Base-by-base conservation (phyloP, 2,329 filamentous ascomycete genomes). In the Acrodontium crateriforme region DNA sequence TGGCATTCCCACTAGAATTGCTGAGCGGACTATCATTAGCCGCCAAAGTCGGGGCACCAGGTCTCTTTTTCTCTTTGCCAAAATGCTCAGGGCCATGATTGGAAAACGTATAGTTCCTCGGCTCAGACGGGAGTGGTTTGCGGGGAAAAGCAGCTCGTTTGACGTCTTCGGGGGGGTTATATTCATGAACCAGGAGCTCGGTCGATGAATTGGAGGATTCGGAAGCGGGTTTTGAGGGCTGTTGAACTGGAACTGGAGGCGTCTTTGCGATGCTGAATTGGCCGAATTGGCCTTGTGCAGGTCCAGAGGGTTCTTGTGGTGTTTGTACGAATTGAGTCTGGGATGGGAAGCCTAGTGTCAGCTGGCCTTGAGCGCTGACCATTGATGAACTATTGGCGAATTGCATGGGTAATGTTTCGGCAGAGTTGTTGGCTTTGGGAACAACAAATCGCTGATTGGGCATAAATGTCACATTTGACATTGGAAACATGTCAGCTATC, bases 21-120 rank as follows among this genome's bases (percentile, higher is more conserved):
- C n/a, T n/a, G n/a, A n/a, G n/a, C n/a, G n/a, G n/a, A n/a, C n/a
- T n/a, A n/a, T n/a, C n/a, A n/a, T n/a, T n/a, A n/a, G n/a, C n/a
- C n/a, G n/a, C n/a, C n/a, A n/a, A n/a, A n/a, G n/a, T n/a, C n/a
- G n/a, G n/a, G n/a, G n/a, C n/a, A n/a, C n/a, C n/a, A n/a, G n/a
- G n/a, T n/a, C n/a, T n/a, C 20, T 35, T 40, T 36, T 47, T 49
- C 20, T 42, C 41, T 33, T 44, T 46, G 33, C 47, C 46, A 38
- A 61, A 63, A 37, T 62, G 55, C 34, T 53, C 49, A 1, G 60
- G 59, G 7, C 55, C 55, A 31, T 60, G 56, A 26, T 63, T 63
- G 24, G 58, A 56, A 31, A 65, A 65, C 10, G 59, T 58, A 38
- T 60, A 65, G 32, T 50, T 60, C 44, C 62, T 63, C 2, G 54